Conservation (phyloP, 805 yeast genomes). For the Candida insectalens region DNA sequence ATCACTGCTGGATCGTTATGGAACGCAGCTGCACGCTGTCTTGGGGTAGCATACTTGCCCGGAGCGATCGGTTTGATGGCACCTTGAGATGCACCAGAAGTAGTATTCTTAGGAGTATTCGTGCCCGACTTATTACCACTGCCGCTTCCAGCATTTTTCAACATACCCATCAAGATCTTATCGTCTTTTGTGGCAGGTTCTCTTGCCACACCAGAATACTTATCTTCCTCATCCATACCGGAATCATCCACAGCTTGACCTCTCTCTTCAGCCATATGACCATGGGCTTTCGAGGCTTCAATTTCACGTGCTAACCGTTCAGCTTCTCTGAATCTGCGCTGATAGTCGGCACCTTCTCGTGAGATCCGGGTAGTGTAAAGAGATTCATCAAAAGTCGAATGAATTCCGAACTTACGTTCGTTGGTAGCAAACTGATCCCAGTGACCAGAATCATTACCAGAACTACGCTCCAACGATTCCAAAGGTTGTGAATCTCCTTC, state of each 20-base stretch:
- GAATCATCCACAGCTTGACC: conserved; percentile 69
- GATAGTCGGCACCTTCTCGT: conserved; percentile 63
- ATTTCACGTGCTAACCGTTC: conserved; percentile 77
- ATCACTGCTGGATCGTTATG: conserved; percentile 62
- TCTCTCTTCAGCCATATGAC: conserved; percentile 88
- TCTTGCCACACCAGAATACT: conserved; percentile 85
- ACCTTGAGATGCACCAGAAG: conserved; percentile 1
- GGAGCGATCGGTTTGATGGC: conserved; percentile 16
- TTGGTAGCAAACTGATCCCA: conserved; percentile 98
- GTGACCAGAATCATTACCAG: conserved; percentile 13
- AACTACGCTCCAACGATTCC: conserved; percentile 22
- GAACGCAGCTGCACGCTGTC: conserved; percentile 40
- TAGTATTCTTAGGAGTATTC: not conserved
- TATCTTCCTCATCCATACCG: conserved; percentile 92
- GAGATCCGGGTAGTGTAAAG: conserved; percentile 75
- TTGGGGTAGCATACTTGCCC: conserved; percentile 46
- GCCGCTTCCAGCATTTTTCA: not conserved
- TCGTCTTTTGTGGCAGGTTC: conserved; percentile 15
- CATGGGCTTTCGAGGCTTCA: conserved; percentile 56
- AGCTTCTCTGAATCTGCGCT: conserved; percentile 57
- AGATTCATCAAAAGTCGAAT: conserved; percentile 75
- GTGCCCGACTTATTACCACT: too few species aligned
- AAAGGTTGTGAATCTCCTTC: conserved; percentile 17
- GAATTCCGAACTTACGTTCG: conserved; percentile 80
- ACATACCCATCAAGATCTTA: conserved; percentile 3